A percentile compares a stretch with the other conserved stretches of the same genome.
phyloP scores from a whole-genome alignment of 129 eudicot genomes.

The Deinandra increscens region DNA sequence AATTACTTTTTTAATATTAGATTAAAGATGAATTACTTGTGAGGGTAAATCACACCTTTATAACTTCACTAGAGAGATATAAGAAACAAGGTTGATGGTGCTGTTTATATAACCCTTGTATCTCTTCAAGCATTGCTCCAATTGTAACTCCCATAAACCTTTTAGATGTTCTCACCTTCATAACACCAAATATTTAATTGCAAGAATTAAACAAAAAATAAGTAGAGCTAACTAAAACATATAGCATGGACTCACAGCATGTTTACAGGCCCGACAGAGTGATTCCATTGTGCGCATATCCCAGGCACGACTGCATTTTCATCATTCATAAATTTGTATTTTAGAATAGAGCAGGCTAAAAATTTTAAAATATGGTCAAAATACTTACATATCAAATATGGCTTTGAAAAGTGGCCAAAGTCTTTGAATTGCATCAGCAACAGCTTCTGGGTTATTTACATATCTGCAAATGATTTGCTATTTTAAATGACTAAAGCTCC shows the following conservation, averaged over 20 bases:
- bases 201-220: conserved; percentile 12
- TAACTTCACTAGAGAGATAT: conserved; percentile 97
- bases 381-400: conserved; percentile 79
- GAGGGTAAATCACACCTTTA: conserved; percentile 54
- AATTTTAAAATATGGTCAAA: conserved; percentile 7
- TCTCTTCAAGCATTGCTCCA: conserved; percentile 98
- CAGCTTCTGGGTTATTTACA: conserved; percentile 97
- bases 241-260: conserved; percentile 76
- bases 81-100: conserved; percentile 98
- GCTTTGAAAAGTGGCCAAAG: conserved; percentile 99
- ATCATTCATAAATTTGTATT: conserved; percentile 18
- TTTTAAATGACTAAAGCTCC: conserved; percentile 3
- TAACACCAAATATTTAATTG: conserved; percentile 18
- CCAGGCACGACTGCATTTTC: conserved; percentile 89
- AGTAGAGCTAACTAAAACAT: neutral
- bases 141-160: conserved; percentile 92
- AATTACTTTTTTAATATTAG: neutral
- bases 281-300: conserved; percentile 99
- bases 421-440: conserved; percentile 95
- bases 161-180: conserved; percentile 92
- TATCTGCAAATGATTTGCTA: conserved; percentile 51
- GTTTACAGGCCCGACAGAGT: conserved; percentile 98
- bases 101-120: conserved; percentile 80
- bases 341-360: neutral
- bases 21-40: neutral